Conservation (phyloP, 2,329 filamentous ascomycete genomes). For the Beauveria varroae region DNA sequence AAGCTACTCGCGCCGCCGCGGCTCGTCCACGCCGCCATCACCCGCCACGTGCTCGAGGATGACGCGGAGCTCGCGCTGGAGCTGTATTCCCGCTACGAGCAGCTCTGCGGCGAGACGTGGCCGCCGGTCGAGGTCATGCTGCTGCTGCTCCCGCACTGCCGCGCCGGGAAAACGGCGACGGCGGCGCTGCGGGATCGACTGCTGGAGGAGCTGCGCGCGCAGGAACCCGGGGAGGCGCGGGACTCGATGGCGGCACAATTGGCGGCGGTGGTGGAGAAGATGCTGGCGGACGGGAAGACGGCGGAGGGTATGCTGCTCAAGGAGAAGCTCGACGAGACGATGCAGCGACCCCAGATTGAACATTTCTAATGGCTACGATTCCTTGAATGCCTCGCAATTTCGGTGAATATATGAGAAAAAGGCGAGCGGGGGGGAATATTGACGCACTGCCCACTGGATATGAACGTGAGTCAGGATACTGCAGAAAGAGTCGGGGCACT, state of each 20-base stretch:
- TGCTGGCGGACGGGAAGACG: background rate
- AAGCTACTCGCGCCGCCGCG: background rate
- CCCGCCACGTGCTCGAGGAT: background rate
- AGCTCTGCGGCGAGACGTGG: background rate
- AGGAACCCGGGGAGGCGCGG: background rate
- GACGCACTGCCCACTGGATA: too few relatives aligned
- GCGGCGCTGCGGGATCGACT: background rate
- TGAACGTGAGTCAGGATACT: too few relatives aligned
- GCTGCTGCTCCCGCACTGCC: background rate
- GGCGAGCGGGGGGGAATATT: too few relatives aligned
- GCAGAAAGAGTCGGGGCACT: too few relatives aligned
- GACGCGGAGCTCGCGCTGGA: background rate
- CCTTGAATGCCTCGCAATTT: too few relatives aligned
- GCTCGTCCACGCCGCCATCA: conserved; percentile 1
- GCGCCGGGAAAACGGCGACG: background rate
- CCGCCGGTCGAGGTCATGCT: conserved; percentile 1
- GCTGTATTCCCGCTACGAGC: background rate
- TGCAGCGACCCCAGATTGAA: background rate
- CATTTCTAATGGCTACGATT: background rate
- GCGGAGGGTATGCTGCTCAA: background rate
- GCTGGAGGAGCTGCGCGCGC: background rate
- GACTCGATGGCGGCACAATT: background rate
- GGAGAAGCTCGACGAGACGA: background rate
- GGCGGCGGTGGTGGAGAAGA: background rate
- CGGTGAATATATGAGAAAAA: too few relatives aligned